phyloP scores from a whole-genome alignment of 2,329 filamentous ascomycete genomes.

The Orbilia quercus region DNA sequence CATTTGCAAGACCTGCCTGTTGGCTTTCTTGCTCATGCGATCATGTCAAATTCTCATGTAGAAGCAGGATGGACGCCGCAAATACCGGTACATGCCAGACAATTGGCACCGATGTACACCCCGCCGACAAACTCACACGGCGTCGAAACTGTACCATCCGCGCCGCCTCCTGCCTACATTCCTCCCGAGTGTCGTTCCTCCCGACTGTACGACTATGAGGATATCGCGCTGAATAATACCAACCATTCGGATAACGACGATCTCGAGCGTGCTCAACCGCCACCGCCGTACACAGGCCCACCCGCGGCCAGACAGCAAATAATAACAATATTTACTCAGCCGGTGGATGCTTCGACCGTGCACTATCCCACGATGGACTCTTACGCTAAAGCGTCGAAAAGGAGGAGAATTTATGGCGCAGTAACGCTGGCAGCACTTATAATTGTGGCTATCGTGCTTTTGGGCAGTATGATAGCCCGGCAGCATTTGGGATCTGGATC shows the following conservation, averaged over 20 bases:
- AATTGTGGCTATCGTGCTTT: slow-evolving; percentile 41
- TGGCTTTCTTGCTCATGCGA: slow-evolving; percentile 35
- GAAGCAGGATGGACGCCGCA: slow-evolving; percentile 17
- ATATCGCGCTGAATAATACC: slow-evolving; percentile 17
- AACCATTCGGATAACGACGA: no score
- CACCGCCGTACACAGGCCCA: slow-evolving; percentile 39
- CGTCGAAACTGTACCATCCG: slow-evolving; percentile 39
- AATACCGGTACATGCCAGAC: not conserved
- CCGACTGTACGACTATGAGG: slow-evolving; percentile 45
- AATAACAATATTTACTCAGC: slow-evolving; percentile 4
- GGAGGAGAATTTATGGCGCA: slow-evolving; percentile 36
- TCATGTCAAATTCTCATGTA: slow-evolving; percentile 38
- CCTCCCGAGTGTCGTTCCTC: slow-evolving; percentile 48
- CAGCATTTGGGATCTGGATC: slow-evolving; percentile 6
- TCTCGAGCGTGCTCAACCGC: slow-evolving; percentile 44
- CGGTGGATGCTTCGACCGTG: slow-evolving; percentile 10
- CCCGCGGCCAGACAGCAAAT: slow-evolving; percentile 25
- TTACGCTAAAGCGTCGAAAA: slow-evolving; percentile 43
- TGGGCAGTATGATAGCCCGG: slow-evolving; percentile 40
- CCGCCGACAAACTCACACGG: slow-evolving; percentile 15
- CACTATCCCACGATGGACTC: slow-evolving; percentile 44
- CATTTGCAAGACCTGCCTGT: no score
- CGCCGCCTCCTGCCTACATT: slow-evolving; percentile 50
- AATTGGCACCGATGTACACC: not conserved
- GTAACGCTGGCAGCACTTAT: slow-evolving; percentile 38